Conservation (phyloP, 2,329 filamentous ascomycete species). For the Alternaria sp. region DNA sequence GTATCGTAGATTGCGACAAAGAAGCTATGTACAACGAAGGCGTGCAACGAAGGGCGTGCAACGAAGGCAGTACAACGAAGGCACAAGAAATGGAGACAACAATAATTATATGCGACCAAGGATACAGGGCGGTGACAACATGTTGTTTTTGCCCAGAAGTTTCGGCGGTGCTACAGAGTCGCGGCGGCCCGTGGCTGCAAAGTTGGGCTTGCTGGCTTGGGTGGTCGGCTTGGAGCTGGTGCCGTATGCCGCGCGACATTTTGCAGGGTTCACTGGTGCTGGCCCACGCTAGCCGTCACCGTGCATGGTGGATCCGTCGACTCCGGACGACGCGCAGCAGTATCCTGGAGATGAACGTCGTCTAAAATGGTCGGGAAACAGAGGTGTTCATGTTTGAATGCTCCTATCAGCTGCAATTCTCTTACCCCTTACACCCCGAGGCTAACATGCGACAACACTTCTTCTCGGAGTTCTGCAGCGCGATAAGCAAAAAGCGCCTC, state of each 20-base stretch:
- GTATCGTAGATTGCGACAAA: not conserved
- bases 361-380: no score
- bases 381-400: not conserved
- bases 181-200: not conserved
- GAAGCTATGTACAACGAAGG: not conserved
- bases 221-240: conserved; percentile 2
- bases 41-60: not conserved
- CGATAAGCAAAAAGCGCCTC: not conserved
- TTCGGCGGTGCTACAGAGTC: not conserved
- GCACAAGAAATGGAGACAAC: not conserved
- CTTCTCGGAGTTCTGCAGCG: not conserved
- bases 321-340: not conserved
- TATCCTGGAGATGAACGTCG: not conserved
- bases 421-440: not conserved
- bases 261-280: conserved; percentile 18
- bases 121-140: not conserved
- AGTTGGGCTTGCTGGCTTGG: not conserved
- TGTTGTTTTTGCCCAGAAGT: not conserved
- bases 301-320: conserved; percentile 12
- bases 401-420: not conserved
- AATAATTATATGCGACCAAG: not conserved
- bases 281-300: conserved; percentile 20
- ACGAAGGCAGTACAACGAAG: not conserved
- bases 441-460: not conserved
- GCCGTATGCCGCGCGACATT: conserved; percentile 21